These are phyloP conservation scores for Begonia loranthoides DNA, from an alignment of 306 rosid species.

Conservation along the genomic window DNA sequence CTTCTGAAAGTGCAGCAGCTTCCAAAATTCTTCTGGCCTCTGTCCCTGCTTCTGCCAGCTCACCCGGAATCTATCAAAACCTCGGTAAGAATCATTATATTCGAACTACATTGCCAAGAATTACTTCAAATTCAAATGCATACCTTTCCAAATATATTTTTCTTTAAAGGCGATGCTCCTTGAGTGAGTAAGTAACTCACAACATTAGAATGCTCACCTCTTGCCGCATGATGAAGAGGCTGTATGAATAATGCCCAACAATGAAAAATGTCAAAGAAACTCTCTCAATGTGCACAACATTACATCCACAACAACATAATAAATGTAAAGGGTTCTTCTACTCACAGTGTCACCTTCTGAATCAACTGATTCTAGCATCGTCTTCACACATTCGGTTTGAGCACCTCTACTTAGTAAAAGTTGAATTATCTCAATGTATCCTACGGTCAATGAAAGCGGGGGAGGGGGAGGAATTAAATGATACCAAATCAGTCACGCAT, in stretches of 20 bases:
- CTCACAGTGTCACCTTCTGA: slow-evolving; percentile 93
- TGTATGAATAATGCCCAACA: slow-evolving; percentile 19
- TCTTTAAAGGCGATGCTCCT: slow-evolving; percentile 50
- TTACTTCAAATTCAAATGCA: slow-evolving; percentile 5
- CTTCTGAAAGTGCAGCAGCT: slow-evolving; percentile 25
- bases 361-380: slow-evolving; percentile 78
- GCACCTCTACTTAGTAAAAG: slow-evolving; percentile 46
- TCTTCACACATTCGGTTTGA: slow-evolving; percentile 30
- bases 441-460: slow-evolving; percentile 20
- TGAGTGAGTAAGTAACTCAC: slow-evolving; percentile 42
- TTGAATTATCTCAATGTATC: slow-evolving; percentile 57
- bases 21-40: slow-evolving; percentile 60
- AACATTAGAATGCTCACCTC: slow-evolving; percentile 73
- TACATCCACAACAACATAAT: slow-evolving; percentile 5
- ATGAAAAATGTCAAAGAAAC: slow-evolving; percentile 3
- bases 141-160: slow-evolving; percentile 70
- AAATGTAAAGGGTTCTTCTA: slow-evolving; percentile 7
- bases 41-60: slow-evolving; percentile 49
- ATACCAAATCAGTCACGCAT: not conserved
- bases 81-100: slow-evolving; percentile 5
- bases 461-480: not conserved
- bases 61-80: slow-evolving; percentile 45
- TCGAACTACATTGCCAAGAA: not conserved
- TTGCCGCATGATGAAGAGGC: slow-evolving; percentile 96
- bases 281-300: not conserved